These are phyloP conservation scores for Carex arenaria DNA, from an alignment of 202 grass and related monocot genomes.

Conservation along the genomic window DNA sequence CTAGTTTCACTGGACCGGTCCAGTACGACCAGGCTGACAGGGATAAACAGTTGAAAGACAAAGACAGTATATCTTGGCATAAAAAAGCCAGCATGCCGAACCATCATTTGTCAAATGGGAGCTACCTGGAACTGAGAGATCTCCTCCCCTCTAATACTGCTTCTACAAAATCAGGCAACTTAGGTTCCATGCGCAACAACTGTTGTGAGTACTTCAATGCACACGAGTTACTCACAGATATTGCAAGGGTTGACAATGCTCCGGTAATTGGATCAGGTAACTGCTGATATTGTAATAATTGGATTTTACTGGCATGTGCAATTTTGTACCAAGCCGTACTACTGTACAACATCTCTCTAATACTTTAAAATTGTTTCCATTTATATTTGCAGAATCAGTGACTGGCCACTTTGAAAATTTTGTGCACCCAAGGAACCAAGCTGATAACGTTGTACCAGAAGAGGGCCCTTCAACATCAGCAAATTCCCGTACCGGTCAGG, in stretches of 20 bases:
- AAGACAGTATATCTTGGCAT: not conserved
- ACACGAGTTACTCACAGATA: constrained; percentile 4
- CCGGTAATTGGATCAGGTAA: not conserved
- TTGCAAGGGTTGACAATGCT: not conserved
- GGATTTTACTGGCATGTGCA: not conserved
- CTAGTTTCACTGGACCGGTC: not conserved
- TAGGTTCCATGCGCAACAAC: not conserved
- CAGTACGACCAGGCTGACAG: not conserved
- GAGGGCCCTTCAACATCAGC: constrained; percentile 3
- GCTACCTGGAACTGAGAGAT: constrained; percentile 10
- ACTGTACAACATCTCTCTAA: not conserved
- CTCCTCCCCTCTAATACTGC: not conserved
- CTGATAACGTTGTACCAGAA: not conserved
- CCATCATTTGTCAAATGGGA: not conserved
- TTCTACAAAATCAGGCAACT: not conserved
- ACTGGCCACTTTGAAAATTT: not conserved
- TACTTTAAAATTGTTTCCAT: not conserved
- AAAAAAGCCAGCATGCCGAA: not conserved
- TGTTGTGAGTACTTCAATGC: not conserved
- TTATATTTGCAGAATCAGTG: not conserved
- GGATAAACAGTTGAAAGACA: not conserved
- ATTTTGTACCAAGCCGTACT: not conserved
- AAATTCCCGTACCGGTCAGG: not conserved
- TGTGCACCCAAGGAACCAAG: not conserved
- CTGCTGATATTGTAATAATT: not conserved